These are phyloP conservation scores for Monosporascus sp. DNA, from an alignment of 2,329 filamentous ascomycete genomes.

Conservation along the genomic window DNA sequence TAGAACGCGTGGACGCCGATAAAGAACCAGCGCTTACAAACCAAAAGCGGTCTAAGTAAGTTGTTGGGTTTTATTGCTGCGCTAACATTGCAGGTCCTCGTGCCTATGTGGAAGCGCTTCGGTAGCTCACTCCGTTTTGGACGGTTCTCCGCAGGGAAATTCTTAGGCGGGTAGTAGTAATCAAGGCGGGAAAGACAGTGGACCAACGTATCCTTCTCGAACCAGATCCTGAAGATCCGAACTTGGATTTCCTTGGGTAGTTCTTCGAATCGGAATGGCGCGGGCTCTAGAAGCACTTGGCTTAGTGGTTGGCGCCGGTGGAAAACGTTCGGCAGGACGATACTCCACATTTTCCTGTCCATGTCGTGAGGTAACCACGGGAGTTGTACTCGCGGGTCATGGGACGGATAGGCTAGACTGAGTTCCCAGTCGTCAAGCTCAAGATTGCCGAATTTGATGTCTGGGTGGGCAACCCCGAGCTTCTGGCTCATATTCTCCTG, in stretches of 20 bases:
- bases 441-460: slow-evolving; percentile 16
- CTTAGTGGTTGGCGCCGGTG: too few species aligned
- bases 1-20: slow-evolving; percentile 42
- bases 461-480: slow-evolving; percentile 20
- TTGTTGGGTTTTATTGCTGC: slow-evolving; percentile 29
- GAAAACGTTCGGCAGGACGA: too few species aligned
- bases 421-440: neutral
- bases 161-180: slow-evolving; percentile 16
- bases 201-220: slow-evolving; percentile 32
- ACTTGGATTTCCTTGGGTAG: slow-evolving; percentile 27
- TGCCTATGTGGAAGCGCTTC: slow-evolving; percentile 36
- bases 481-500: slow-evolving; percentile 30
- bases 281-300: slow-evolving; percentile 1
- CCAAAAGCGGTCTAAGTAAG: slow-evolving; percentile 33
- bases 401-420: neutral
- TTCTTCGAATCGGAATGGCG: slow-evolving; percentile 22
- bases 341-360: too few species aligned
- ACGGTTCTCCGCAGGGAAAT: slow-evolving; percentile 10
- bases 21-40: slow-evolving; percentile 36
- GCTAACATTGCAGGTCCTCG: slow-evolving; percentile 25
- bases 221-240: slow-evolving; percentile 30
- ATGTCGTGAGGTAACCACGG: neutral
- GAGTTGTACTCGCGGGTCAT: neutral
- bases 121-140: slow-evolving; percentile 19
- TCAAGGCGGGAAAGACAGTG: slow-evolving; percentile 44